These are phyloP conservation scores for Fusarium begoniae DNA, from an alignment of 2,329 filamentous ascomycete genomes.

Conservation along the genomic window DNA sequence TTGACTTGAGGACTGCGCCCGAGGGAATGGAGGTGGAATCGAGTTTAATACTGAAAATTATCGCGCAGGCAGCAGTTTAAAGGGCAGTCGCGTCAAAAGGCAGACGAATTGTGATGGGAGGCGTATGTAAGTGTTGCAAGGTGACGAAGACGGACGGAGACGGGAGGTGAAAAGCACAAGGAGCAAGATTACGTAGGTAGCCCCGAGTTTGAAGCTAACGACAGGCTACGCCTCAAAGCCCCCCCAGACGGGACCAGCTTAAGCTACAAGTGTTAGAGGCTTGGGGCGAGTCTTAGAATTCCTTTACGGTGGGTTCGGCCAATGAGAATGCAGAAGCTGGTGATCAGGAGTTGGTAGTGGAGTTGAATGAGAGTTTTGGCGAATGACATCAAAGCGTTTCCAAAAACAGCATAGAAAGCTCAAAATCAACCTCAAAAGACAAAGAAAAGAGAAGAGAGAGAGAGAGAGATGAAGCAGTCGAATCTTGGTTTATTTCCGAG, in stretches of 20 bases:
- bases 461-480: conserved; percentile 24
- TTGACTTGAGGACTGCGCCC: conserved; percentile 1
- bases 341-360: conserved; percentile 7
- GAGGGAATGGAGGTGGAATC: conserved; percentile 14
- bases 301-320: neutral
- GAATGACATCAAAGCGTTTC: conserved; percentile 26
- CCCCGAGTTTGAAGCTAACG: conserved; percentile 6
- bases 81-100: conserved; percentile 28
- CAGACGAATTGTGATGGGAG: conserved; percentile 26
- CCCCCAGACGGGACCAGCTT: conserved; percentile 15
- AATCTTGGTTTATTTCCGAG: conserved; percentile 2
- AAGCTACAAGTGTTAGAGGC: conserved; percentile 9
- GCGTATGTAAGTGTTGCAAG: neutral
- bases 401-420: conserved; percentile 28
- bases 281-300: neutral
- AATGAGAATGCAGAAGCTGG: neutral
- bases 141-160: conserved; percentile 26
- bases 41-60: conserved; percentile 11
- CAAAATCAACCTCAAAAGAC: conserved; percentile 24
- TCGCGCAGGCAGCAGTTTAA: conserved; percentile 40
- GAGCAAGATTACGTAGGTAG: conserved; percentile 36
- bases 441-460: neutral
- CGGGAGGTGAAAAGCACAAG: conserved; percentile 36
- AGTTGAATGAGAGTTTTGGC: neutral
- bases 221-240: neutral